Conservation (phyloP, 805 yeast genomes). For the Saccharomycopsis schoenii region DNA sequence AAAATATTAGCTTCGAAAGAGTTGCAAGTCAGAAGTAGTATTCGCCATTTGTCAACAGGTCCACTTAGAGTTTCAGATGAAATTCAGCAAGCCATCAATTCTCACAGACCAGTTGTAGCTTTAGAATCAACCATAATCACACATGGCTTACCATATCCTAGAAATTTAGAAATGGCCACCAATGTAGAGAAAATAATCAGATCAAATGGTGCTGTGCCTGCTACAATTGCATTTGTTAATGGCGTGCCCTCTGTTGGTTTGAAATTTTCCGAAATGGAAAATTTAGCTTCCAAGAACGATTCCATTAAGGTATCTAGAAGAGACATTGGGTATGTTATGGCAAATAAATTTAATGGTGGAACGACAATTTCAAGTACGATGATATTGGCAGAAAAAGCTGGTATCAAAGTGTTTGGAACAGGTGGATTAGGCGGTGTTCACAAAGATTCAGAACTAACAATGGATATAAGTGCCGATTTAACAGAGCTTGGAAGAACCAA, state of each 20-base stretch:
- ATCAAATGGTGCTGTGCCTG: conserved; percentile 62
- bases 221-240: conserved; percentile 68
- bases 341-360: conserved; percentile 61
- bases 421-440: conserved; percentile 95
- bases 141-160: conserved; percentile 82
- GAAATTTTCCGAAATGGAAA: conserved; percentile 34
- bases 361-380: conserved; percentile 86
- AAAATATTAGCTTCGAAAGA: neutral
- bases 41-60: neutral
- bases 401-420: conserved; percentile 79
- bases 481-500: conserved; percentile 78
- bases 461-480: conserved; percentile 82
- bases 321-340: conserved; percentile 66
- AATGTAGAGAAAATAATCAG: conserved; percentile 56
- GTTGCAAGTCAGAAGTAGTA: neutral
- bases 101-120: conserved; percentile 62
- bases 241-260: conserved; percentile 72
- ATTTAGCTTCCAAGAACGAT: conserved; percentile 31
- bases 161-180: conserved; percentile 62
- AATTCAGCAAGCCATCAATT: conserved; percentile 49
- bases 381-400: conserved; percentile 67
- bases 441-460: conserved; percentile 58
- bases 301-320: conserved; percentile 63
- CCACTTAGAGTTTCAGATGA: conserved; percentile 30
- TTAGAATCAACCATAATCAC: conserved; percentile 82